Evolutionary conservation across 805 yeast genomes (phyloP).

Genomic region (Saccharomycopsis babjevae): DNA sequence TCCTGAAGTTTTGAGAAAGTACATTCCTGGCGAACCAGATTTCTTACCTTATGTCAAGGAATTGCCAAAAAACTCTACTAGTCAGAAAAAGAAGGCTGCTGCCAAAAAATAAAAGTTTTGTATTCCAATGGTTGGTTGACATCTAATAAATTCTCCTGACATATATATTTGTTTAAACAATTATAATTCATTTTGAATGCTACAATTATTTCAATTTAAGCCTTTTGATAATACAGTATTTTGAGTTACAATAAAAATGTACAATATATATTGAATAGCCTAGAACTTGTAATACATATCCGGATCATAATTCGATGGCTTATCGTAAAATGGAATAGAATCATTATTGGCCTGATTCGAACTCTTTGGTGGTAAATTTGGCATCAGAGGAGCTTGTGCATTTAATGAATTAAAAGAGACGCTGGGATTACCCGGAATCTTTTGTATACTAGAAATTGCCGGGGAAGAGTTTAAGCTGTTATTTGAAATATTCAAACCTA

Average conservation of each 20-base stretch:
- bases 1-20: conserved; percentile 92
- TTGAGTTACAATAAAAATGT: neutral
- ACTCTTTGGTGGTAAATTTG: conserved; percentile 7
- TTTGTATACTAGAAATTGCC: conserved; percentile 17
- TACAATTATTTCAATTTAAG: neutral
- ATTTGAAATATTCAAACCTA: conserved; percentile 3
- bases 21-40: conserved; percentile 97
- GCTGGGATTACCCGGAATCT: conserved; percentile 5
- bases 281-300: conserved; percentile 30
- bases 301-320: conserved; percentile 42
- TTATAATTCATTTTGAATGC: neutral
- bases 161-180: neutral
- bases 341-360: neutral
- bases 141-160: neutral
- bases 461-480: neutral
- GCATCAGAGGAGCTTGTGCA: conserved; percentile 3
- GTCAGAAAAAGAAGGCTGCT: conserved; percentile 57
- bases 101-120: conserved; percentile 6
- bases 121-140: neutral
- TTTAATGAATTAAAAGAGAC: neutral
- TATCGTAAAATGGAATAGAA: conserved; percentile 33
- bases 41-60: conserved; percentile 86
- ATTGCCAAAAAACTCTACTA: conserved; percentile 88
- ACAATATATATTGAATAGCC: neutral
- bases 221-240: neutral